These are phyloP conservation scores for Lumnitzera littorea DNA, from an alignment of 345 rosid genomes.

Conservation along the genomic window DNA sequence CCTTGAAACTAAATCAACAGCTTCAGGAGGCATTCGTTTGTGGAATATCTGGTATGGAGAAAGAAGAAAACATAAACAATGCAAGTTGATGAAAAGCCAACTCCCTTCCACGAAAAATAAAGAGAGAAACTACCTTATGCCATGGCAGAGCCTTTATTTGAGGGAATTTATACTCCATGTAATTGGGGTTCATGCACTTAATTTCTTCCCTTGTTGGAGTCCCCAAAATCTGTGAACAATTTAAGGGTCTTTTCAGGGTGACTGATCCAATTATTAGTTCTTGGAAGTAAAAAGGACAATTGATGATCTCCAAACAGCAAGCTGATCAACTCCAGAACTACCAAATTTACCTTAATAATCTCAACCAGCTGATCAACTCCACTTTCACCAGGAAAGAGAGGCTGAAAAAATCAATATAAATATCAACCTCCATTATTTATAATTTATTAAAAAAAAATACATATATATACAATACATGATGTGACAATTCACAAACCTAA, in stretches of 20 bases:
- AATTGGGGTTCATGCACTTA: conserved; percentile 97
- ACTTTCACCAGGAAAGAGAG: conserved; percentile 93
- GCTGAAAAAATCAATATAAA: conserved; percentile 37
- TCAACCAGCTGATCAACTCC: conserved; percentile 98
- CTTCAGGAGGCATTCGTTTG: conserved; percentile 96
- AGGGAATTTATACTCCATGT: conserved; percentile 92
- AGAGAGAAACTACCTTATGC: conserved; percentile 66
- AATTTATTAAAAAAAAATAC: neutral
- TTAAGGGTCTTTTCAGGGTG: too few relatives aligned
- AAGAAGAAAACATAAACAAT: neutral
- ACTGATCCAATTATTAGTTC: too few relatives aligned
- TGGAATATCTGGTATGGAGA: conserved; percentile 58
- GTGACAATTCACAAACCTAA: too few relatives aligned
- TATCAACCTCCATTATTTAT: neutral
- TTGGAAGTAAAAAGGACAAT: neutral
- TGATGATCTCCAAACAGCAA: neutral
- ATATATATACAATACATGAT: neutral
- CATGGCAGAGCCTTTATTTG: conserved; percentile 99
- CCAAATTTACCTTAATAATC: conserved; percentile 75
- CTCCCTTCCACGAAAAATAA: neutral
- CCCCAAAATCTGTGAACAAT: conserved; percentile 59
- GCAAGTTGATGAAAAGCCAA: neutral
- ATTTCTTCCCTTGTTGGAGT: conserved; percentile 99
- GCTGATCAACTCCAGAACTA: neutral
- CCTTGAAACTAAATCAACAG: conserved; percentile 94